A percentile compares a stretch with the other conserved stretches of the same genome.
Conservation (phyloP, 2,329 filamentous ascomycete species). For the Neofusicoccum sp. region DNA sequence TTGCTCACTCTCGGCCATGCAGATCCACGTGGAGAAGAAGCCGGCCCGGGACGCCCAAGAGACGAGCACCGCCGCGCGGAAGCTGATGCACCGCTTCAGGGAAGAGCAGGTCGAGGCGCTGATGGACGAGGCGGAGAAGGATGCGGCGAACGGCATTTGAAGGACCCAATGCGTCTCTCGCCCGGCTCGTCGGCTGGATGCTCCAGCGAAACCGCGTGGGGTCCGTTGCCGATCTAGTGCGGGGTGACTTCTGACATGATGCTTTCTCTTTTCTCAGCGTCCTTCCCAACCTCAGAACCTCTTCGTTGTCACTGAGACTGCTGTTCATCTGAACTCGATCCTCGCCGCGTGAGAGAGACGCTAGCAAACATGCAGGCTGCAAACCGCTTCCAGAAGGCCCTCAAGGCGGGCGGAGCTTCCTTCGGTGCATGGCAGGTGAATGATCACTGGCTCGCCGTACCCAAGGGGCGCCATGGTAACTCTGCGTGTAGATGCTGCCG, state of each 20-base stretch:
- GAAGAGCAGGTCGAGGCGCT: constrained; percentile 65
- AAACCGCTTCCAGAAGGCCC: constrained; percentile 56
- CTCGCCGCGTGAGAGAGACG: background rate
- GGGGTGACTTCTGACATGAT: constrained; percentile 7
- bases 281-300: background rate
- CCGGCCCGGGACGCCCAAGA: constrained; percentile 40
- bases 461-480: background rate
- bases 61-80: constrained; percentile 62
- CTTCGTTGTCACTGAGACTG: background rate
- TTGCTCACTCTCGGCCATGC: constrained; percentile 4
- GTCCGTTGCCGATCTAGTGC: constrained; percentile 18
- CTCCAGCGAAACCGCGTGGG: constrained; percentile 17
- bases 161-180: background rate
- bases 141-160: constrained; percentile 15
- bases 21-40: constrained; percentile 65
- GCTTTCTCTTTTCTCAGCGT: background rate
- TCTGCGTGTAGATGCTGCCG: constrained; percentile 47
- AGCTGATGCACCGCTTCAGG: constrained; percentile 79
- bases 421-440: constrained; percentile 62
- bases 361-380: constrained; percentile 53
- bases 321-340: background rate
- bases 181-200: constrained; percentile 20
- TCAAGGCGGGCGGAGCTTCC: constrained; percentile 52
- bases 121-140: constrained; percentile 61
- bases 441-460: too few species aligned